Percentiles rank a stretch among this genome's conserved stretches.
Evolutionary conservation across 1,139 yeast genomes (phyloP).

Genomic region (Suhomyces panamericanus): DNA sequence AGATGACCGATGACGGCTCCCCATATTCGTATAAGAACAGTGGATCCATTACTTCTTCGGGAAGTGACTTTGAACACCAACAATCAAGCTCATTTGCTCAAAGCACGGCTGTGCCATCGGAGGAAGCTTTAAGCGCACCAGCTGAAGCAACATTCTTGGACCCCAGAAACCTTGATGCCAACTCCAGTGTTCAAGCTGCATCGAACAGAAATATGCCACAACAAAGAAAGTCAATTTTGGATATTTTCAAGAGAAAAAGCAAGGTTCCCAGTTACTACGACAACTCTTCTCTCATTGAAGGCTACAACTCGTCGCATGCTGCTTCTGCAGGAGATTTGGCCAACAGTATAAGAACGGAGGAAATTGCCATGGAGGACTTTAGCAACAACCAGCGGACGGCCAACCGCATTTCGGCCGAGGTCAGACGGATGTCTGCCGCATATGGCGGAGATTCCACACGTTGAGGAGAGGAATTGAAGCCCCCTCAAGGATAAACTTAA

Average conservation of each 20-base stretch:
- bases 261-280: constrained; percentile 29
- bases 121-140: background rate
- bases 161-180: constrained; percentile 1
- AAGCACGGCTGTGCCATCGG: constrained; percentile 7
- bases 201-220: constrained; percentile 6
- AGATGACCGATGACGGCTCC: constrained; percentile 5
- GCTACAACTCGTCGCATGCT: constrained; percentile 22
- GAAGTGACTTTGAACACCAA: constrained; percentile 19
- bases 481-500: no score
- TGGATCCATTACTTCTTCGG: constrained; percentile 13
- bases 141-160: constrained; percentile 3
- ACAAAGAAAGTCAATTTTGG: constrained; percentile 27
- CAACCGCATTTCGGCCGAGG: constrained; percentile 29
- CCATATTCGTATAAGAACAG: constrained; percentile 10
- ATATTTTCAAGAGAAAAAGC: constrained; percentile 30
- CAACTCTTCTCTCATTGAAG: constrained; percentile 33
- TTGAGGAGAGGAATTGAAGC: background rate
- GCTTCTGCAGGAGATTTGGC: constrained; percentile 11
- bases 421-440: constrained; percentile 16
- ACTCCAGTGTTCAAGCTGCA: constrained; percentile 1
- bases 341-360: constrained; percentile 41
- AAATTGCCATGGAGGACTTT: constrained; percentile 51
- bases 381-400: constrained; percentile 25
- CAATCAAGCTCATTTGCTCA: constrained; percentile 9
- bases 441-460: constrained; percentile 5